Base-by-base conservation (phyloP, 2,329 filamentous ascomycete species). In the Reticulascus tulasneorum region DNA sequence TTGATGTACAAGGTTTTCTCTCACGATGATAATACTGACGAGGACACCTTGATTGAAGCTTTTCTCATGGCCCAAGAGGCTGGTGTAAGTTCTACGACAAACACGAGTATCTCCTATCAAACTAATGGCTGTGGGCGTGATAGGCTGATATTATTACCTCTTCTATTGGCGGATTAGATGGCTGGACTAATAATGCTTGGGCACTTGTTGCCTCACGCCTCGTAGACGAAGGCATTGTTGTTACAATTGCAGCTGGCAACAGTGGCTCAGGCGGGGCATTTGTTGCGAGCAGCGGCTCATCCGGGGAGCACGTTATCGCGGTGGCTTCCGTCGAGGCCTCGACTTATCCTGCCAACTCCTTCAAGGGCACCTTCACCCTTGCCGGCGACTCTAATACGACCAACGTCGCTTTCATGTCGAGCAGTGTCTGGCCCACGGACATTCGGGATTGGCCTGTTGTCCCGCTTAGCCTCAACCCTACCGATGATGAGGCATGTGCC, bases 201-300 rank as follows among this genome's bases (percentile, higher is more conserved):
- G 58, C 63, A 17, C 52, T 58, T n/a, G 54, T 63, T 17, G 56
- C 62, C 11, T 58, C 56, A 8, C 59, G 67, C 7, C 63, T 71
- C 29, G 63, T 62, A 6, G 60, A 66, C n/a, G 48, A 56, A 8
- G 66, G 66, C 17, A 59, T 67, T 5, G 55, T 63, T 4, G 55
- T 62, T 32, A 60, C 59, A 3, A 54, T 67, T 26, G 59, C 66
- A 1, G 64, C 62, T 5, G 68, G 68, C 15, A 73, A 73, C 38
- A 53, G 60, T 20, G 68, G 67, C n/a, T 49, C 51, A 6, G 42
- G 50, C 12, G 68, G 68, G 4, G 47, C 66, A 0, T 70, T 68
- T 45, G 63, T 57, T 27, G 54, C 55, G 18, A 58, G 54, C 30
- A 56, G 54, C 17, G 63, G 63, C 5, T 55, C 65, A 8, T 56